Conservation (phyloP, 176 grass and related monocot genomes). For the Paspalum vaginatum region DNA sequence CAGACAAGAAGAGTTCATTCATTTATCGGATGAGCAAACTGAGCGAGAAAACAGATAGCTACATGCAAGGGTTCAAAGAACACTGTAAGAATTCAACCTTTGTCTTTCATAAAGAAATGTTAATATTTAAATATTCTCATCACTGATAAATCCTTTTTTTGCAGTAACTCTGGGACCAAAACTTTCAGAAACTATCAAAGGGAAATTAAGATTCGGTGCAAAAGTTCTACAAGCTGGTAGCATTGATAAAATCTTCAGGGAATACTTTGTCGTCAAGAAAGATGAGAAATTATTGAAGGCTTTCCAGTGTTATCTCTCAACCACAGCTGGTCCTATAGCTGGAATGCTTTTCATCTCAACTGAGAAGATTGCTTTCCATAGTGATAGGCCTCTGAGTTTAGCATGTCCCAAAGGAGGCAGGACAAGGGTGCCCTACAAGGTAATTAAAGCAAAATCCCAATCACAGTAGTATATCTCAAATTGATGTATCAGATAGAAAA, state of each 20-base stretch:
- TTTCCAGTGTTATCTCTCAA: slow-evolving; percentile 86
- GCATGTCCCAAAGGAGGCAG: slow-evolving; percentile 49
- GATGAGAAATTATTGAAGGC: slow-evolving; percentile 76
- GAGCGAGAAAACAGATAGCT: slow-evolving; percentile 50
- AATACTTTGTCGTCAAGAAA: slow-evolving; percentile 60
- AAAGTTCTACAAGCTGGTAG: slow-evolving; percentile 74
- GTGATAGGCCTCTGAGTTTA: slow-evolving; percentile 67
- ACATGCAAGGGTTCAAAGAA: slow-evolving; percentile 59
- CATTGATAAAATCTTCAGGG: slow-evolving; percentile 64
- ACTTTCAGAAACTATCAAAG: slow-evolving; percentile 68
- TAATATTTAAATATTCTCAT: background rate
- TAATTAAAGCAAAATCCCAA: slow-evolving; percentile 43
- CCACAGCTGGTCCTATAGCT: slow-evolving; percentile 79
- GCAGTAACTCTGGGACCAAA: slow-evolving; percentile 70
- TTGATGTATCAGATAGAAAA: slow-evolving; percentile 20
- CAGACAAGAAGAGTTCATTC: slow-evolving; percentile 55
- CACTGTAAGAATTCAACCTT: slow-evolving; percentile 49
- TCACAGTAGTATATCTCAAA: background rate
- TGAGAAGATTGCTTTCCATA: slow-evolving; percentile 68
- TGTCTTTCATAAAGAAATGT: background rate
- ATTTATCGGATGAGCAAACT: slow-evolving; percentile 51
- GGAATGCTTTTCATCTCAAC: slow-evolving; percentile 81
- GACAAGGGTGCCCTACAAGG: slow-evolving; percentile 76
- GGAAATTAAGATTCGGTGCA: slow-evolving; percentile 61
- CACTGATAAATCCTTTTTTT: slow-evolving; percentile 23